These are phyloP conservation scores for Boletus coccyginus DNA, from an alignment of 768 basidiomycete genomes.

Conservation along the genomic window DNA sequence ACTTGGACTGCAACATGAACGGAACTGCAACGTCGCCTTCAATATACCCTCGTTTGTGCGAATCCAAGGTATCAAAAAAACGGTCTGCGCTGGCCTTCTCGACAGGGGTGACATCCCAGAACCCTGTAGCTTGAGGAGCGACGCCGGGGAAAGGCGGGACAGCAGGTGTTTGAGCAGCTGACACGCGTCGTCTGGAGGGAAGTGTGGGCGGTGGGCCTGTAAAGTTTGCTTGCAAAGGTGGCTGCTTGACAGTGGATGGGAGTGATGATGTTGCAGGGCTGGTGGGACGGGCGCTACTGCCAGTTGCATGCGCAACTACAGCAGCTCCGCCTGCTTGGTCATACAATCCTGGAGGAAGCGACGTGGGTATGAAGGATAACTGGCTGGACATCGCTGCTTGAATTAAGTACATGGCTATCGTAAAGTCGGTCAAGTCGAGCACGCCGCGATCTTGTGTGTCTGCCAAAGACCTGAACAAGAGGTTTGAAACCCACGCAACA, in stretches of 20 bases:
- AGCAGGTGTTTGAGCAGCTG: conserved; percentile 17
- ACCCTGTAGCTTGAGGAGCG: conserved; percentile 25
- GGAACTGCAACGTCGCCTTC: conserved; percentile 94
- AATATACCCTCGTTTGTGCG: conserved; percentile 70
- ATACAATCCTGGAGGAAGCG: conserved; percentile 80
- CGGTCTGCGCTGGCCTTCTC: conserved; percentile 79
- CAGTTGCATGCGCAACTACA: conserved; percentile 54
- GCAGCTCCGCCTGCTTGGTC: conserved; percentile 66
- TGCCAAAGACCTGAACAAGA: conserved; percentile 72
- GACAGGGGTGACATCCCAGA: conserved; percentile 80
- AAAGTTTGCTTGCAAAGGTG: conserved; percentile 55
- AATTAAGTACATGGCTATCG: conserved; percentile 94
- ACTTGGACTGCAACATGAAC: conserved; percentile 88
- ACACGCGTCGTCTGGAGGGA: conserved; percentile 21
- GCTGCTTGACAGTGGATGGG: conserved; percentile 54
- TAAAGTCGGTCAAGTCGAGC: conserved; percentile 89
- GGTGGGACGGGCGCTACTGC: conserved; percentile 55
- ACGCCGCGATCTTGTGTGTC: conserved; percentile 90
- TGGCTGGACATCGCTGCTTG: conserved; percentile 86
- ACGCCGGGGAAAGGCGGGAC: conserved; percentile 31
- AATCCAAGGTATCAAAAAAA: conserved; percentile 82
- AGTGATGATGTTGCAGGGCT: conserved; percentile 50
- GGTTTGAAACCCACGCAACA: background rate
- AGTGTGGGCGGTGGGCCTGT: conserved; percentile 37
- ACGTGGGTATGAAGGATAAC: conserved; percentile 64